Percentiles rank a stretch among this genome's conserved stretches.
Conservation (phyloP, 805 yeast genomes). For the Spathaspora hagerdaliae region DNA sequence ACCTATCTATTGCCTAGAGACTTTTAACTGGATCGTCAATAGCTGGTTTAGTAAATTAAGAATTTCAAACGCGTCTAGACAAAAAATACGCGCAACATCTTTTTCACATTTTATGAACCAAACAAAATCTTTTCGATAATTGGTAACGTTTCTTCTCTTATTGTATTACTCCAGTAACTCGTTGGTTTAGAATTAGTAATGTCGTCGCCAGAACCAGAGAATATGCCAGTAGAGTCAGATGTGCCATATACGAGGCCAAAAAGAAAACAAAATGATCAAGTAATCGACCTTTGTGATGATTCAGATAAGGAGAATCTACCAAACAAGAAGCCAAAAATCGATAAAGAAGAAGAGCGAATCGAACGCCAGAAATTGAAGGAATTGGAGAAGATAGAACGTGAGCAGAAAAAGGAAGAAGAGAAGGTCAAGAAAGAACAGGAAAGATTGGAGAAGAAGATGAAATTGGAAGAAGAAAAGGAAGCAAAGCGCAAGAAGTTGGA, state of each 20-base stretch:
- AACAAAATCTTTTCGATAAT: too few relatives aligned
- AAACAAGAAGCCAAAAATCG: background rate
- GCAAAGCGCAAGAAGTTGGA: constrained; percentile 15
- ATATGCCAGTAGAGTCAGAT: background rate
- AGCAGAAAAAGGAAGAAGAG: background rate
- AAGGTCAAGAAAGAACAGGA: constrained; percentile 1
- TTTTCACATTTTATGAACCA: too few relatives aligned
- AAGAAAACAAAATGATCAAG: too few relatives aligned
- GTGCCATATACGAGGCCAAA: too few relatives aligned
- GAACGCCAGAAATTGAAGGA: constrained; percentile 5
- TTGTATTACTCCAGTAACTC: too few relatives aligned
- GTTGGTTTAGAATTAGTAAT: background rate
- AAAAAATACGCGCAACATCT: too few relatives aligned
- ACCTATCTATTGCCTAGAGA: too few relatives aligned
- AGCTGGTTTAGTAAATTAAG: too few relatives aligned
- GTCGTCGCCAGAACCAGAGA: background rate
- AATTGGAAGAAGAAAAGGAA: constrained; percentile 8
- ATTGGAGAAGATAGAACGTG: background rate
- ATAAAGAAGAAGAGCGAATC: background rate
- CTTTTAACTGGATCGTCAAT: too few relatives aligned
- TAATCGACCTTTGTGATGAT: background rate
- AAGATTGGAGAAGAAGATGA: constrained; percentile 1
- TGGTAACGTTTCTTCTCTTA: too few relatives aligned
- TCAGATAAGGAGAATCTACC: constrained; percentile 1
- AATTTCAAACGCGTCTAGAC: too few relatives aligned